phyloP scores from a whole-genome alignment of 106 monocot genomes.

The Dioscorea zingiberensis region DNA sequence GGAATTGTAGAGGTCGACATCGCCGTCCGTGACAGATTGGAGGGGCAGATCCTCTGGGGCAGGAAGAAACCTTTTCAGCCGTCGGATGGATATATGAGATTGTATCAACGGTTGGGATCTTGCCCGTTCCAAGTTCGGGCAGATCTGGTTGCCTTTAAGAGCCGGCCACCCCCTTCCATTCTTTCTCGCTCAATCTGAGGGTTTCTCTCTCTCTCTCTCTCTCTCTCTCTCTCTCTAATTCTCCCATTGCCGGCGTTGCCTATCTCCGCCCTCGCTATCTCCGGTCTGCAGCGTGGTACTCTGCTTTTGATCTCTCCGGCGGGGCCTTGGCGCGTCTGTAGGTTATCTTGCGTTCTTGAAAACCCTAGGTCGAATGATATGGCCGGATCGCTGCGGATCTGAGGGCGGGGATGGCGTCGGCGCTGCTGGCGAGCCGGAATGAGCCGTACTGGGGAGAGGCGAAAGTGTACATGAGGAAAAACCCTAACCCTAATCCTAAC shows the following conservation, averaged over 20 bases:
- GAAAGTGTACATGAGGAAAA: constrained; percentile 53
- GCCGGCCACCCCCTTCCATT: constrained; percentile 9
- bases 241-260: background rate
- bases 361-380: background rate
- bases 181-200: constrained; percentile 14
- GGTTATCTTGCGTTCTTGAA: background rate
- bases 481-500: constrained; percentile 23
- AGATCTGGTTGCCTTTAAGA: constrained; percentile 60
- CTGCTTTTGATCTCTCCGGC: background rate
- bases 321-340: background rate
- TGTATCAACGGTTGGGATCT: constrained; percentile 11
- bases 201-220: constrained; percentile 4
- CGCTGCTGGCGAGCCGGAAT: constrained; percentile 58
- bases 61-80: background rate
- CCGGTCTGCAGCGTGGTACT: background rate
- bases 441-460: constrained; percentile 57
- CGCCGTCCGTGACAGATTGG: constrained; percentile 49
- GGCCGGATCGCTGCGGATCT: constrained; percentile 20
- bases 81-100: constrained; percentile 19
- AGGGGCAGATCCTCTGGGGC: constrained; percentile 18
- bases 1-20: background rate
- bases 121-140: constrained; percentile 27
- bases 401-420: constrained; percentile 59
- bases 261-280: no score
- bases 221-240: background rate